Base-by-base conservation (phyloP, 169 alveolate genomes). In the Plasmodium fragile region DNA sequence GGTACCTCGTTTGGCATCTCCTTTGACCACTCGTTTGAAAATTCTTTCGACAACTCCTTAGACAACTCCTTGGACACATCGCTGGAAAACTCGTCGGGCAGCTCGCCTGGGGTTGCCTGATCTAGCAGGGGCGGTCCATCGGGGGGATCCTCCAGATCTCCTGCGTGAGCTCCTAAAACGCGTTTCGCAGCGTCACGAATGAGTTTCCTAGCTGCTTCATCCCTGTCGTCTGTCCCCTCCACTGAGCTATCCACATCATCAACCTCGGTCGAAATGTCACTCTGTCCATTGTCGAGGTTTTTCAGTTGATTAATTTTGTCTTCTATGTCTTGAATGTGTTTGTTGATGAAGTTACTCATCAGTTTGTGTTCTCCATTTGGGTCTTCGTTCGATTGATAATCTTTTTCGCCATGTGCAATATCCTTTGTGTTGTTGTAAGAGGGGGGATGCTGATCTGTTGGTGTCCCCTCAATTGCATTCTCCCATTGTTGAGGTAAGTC, bases 261-360 rank as follows among this genome's bases (percentile, higher is more conserved):
- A 41, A n/a, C 39, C 34, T 49, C 71, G 34, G 55, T 25, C 1
- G 41, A 13, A n/a, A 25, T 16, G 3, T 49, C 79, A 81, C 71
- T 45, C n/a, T 13, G 34, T 2, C 80, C 53, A 4, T 84, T 55
- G 7, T 89, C 45, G 36, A 78, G 43, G 1, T 78, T 77, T 28
- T 89, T 77, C 52, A 78, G 32, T 16, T 77, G n/a, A 77, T 43
- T 22, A 1, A 78, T 39, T 10, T 89, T 89, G 30, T 89, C 52
- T 25, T 89, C 94, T 79, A 78, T 79, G n/a, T 89, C 77, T 53
- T 89, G 52, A 65, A 89, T 78, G 70, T 89, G 89, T 41, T 89
- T 89, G 69, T 55, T 70, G 52, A 77, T 84, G 34, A 84, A 73
- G 59, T 32, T 52, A 16, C 10, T 65, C 65, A 84, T n/a, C 34